Conservation (phyloP, 2,329 filamentous ascomycete genomes). For the Sordariomycetes sp. region DNA sequence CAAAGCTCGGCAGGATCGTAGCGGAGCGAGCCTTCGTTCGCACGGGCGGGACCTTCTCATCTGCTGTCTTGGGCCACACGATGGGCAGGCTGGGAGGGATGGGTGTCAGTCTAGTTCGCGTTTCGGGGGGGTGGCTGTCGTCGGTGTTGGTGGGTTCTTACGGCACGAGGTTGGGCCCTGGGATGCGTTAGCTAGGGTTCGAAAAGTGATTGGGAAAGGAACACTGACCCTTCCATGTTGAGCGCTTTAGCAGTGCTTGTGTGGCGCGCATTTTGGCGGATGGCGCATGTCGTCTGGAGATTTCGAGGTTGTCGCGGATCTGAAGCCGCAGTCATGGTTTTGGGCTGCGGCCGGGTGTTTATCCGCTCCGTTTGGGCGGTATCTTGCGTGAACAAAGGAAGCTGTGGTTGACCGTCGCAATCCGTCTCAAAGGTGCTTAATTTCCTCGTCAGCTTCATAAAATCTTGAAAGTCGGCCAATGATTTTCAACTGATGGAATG, state of each 20-base stretch:
- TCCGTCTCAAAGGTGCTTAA: too few species aligned
- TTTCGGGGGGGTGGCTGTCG: slow-evolving; percentile 6
- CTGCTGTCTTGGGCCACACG: slow-evolving; percentile 44
- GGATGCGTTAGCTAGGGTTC: slow-evolving; percentile 10
- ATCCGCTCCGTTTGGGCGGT: too few species aligned
- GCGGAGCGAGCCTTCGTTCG: slow-evolving; percentile 80
- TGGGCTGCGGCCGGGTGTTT: too few species aligned
- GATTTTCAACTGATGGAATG: too few species aligned
- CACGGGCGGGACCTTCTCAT: slow-evolving; percentile 62
- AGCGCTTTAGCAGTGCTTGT: slow-evolving; percentile 59
- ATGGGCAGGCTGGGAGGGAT: slow-evolving; percentile 48
- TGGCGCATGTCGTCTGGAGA: slow-evolving; percentile 13
- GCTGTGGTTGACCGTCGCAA: too few species aligned
- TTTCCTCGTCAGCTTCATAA: too few species aligned
- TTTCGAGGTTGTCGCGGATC: too few species aligned
- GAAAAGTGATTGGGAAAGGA: neutral
- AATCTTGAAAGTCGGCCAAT: too few species aligned
- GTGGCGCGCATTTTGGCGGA: slow-evolving; percentile 57
- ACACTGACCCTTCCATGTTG: slow-evolving; percentile 74
- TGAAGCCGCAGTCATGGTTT: too few species aligned
- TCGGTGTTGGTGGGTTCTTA: slow-evolving; percentile 21
- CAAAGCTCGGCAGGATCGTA: slow-evolving; percentile 86
- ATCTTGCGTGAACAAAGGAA: too few species aligned
- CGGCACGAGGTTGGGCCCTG: slow-evolving; percentile 46
- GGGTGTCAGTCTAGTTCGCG: neutral